These are phyloP conservation scores for Polyporus arcularius DNA, from an alignment of 768 basidiomycete genomes.

Conservation along the genomic window DNA sequence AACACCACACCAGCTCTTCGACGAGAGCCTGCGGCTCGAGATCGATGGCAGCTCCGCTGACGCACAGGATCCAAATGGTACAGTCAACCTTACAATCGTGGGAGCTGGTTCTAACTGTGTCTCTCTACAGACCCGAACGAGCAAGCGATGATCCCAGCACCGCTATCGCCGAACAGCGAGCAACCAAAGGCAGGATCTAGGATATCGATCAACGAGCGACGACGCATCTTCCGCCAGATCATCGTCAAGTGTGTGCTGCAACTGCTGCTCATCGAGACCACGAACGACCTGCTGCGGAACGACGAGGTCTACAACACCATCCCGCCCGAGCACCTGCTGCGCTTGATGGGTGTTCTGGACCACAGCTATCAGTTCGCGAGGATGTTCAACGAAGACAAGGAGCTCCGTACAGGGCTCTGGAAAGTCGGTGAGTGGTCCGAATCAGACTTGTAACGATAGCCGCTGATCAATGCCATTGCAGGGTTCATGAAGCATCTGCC, in stretches of 20 bases:
- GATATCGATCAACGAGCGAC: conserved; percentile 67
- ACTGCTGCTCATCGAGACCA: conserved; percentile 93
- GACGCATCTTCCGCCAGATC: conserved; percentile 94
- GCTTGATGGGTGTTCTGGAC: conserved; percentile 93
- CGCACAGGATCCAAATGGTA: conserved; percentile 46
- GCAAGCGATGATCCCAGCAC: conserved; percentile 79
- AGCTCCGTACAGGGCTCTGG: conserved; percentile 94
- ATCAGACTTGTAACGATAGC: neutral
- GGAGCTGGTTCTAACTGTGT: conserved; percentile 5
- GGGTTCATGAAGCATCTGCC: conserved; percentile 99
- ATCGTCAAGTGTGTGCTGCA: conserved; percentile 99
- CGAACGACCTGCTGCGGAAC: conserved; percentile 92
- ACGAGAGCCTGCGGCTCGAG: conserved; percentile 86
- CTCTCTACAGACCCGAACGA: conserved; percentile 58
- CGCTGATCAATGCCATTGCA: conserved; percentile 30
- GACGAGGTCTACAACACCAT: conserved; percentile 90
- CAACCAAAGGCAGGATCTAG: conserved; percentile 47
- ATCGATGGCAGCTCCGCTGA: conserved; percentile 64
- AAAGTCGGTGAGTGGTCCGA: conserved; percentile 89
- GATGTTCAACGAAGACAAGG: conserved; percentile 97
- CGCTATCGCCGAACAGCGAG: conserved; percentile 77
- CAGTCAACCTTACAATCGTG: neutral
- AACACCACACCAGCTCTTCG: conserved; percentile 95
- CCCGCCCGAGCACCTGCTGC: conserved; percentile 89
- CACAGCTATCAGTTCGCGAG: conserved; percentile 98